phyloP scores from a whole-genome alignment of 495 filamentous ascomycete genomes.

The Cudoniella acicularis region DNA sequence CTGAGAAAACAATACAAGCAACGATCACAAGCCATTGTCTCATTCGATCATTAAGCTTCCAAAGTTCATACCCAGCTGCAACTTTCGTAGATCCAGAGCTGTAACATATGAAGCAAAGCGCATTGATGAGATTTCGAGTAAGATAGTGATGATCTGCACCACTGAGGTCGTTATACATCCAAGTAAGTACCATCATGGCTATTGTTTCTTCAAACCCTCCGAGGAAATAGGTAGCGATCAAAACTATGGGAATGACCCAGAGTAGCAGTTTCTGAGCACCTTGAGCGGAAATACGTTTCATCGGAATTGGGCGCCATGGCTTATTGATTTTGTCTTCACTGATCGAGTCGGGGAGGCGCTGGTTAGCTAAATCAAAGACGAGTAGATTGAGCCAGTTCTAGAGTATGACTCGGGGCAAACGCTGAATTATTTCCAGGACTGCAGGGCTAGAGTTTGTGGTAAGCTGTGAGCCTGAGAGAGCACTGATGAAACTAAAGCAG shows the following conservation, averaged over 20 bases:
- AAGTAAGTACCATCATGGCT: slow-evolving; percentile 36
- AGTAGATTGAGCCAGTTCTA: slow-evolving; percentile 31
- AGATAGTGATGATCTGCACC: slow-evolving; percentile 38
- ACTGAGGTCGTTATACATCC: slow-evolving; percentile 50
- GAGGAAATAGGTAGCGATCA: slow-evolving; percentile 29
- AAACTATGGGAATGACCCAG: slow-evolving; percentile 33
- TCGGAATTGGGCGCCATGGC: slow-evolving; percentile 51
- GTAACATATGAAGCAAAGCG: slow-evolving; percentile 35
- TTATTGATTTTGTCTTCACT: slow-evolving; percentile 52
- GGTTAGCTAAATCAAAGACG: slow-evolving; percentile 44
- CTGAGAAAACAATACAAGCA: too few species aligned
- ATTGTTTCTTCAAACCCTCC: slow-evolving; percentile 33
- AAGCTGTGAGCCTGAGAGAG: slow-evolving; percentile 17
- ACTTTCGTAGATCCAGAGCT: slow-evolving; percentile 26
- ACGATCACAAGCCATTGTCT: too few species aligned
- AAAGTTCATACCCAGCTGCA: too few species aligned
- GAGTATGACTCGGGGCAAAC: background rate
- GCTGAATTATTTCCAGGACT: background rate
- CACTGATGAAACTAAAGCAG: slow-evolving; percentile 30
- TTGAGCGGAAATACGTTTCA: slow-evolving; percentile 33
- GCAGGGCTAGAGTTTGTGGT: background rate
- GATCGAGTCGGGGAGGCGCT: slow-evolving; percentile 38
- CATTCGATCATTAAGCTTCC: too few species aligned
- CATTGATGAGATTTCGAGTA: slow-evolving; percentile 43
- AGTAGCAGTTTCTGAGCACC: slow-evolving; percentile 29